These are phyloP conservation scores for Moesziomyces antarcticus DNA, from an alignment of 1,284 basidiomycete genomes.

Conservation along the genomic window DNA sequence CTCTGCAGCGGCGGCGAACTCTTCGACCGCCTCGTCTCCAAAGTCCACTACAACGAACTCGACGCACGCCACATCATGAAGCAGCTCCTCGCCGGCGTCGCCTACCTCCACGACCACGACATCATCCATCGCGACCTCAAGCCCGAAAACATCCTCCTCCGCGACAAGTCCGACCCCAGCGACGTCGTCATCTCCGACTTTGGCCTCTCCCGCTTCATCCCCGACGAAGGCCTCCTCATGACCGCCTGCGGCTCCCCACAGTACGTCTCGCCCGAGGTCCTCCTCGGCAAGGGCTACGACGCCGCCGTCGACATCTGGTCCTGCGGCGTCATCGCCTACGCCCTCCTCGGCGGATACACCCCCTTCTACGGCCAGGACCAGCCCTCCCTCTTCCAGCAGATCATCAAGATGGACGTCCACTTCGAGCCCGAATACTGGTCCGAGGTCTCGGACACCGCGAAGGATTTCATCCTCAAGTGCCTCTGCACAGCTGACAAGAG, in stretches of 20 bases:
- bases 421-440: conserved; percentile 65
- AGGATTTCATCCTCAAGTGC: conserved; percentile 65
- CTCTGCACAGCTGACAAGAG: conserved; percentile 58
- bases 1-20: conserved; percentile 65
- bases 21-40: conserved; percentile 64
- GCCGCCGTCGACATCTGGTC: conserved; percentile 66
- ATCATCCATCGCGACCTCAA: conserved; percentile 67
- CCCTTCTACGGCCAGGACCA: conserved; percentile 66
- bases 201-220: conserved; percentile 64
- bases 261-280: conserved; percentile 66
- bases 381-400: conserved; percentile 61
- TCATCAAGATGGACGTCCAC: conserved; percentile 60
- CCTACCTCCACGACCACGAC: conserved; percentile 62
- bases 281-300: conserved; percentile 65
- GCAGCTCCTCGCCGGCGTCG: conserved; percentile 62
- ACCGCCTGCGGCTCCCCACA: conserved; percentile 66
- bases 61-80: conserved; percentile 64
- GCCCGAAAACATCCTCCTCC: conserved; percentile 66
- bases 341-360: conserved; percentile 65
- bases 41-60: conserved; percentile 63
- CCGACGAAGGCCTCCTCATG: conserved; percentile 61
- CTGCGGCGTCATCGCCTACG: conserved; percentile 65
- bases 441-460: conserved; percentile 59
- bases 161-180: conserved; percentile 52
- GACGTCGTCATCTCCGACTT: conserved; percentile 66